Evolutionary conservation across 805 yeast genomes (phyloP).

Genomic region (Isabelozyma pseudorhagii): DNA sequence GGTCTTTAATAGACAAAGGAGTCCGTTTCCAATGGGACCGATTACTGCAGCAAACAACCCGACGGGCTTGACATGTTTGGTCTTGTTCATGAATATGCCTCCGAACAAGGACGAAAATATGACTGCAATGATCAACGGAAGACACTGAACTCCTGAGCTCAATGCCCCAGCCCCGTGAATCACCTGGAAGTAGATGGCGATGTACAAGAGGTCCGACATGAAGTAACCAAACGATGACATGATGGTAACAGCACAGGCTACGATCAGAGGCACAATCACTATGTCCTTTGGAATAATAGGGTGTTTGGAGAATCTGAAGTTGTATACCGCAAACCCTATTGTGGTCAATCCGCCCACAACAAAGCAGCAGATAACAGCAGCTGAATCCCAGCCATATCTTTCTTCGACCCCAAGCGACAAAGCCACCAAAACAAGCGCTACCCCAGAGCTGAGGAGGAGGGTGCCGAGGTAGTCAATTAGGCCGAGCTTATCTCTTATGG

Average conservation of each 20-base stretch:
- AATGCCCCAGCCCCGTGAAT: slow-evolving; percentile 39
- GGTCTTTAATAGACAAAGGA: slow-evolving; percentile 37
- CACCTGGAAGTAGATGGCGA: slow-evolving; percentile 47
- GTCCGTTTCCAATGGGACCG: slow-evolving; percentile 44
- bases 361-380: slow-evolving; percentile 47
- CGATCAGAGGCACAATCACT: slow-evolving; percentile 33
- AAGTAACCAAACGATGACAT: slow-evolving; percentile 34
- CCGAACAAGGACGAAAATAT: slow-evolving; percentile 31
- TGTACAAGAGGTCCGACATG: slow-evolving; percentile 24
- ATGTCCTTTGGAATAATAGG: slow-evolving; percentile 48
- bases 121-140: slow-evolving; percentile 42
- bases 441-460: slow-evolving; percentile 34
- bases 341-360: slow-evolving; percentile 40
- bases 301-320: slow-evolving; percentile 34
- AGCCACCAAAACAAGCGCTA: slow-evolving; percentile 45
- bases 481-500: slow-evolving; percentile 31
- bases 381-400: slow-evolving; percentile 49
- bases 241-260: slow-evolving; percentile 33
- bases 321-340: slow-evolving; percentile 36
- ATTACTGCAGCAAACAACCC: slow-evolving; percentile 31
- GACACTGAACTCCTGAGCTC: slow-evolving; percentile 43
- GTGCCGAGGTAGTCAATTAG: slow-evolving; percentile 48
- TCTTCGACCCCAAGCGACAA: slow-evolving; percentile 49
- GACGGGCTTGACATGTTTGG: slow-evolving; percentile 41
- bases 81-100: slow-evolving; percentile 37